Evolutionary conservation across 2,329 filamentous ascomycete genomes (phyloP), one percentile per base, ranked within the genome.

Genomic region (Xylariaceae sp.): DNA sequence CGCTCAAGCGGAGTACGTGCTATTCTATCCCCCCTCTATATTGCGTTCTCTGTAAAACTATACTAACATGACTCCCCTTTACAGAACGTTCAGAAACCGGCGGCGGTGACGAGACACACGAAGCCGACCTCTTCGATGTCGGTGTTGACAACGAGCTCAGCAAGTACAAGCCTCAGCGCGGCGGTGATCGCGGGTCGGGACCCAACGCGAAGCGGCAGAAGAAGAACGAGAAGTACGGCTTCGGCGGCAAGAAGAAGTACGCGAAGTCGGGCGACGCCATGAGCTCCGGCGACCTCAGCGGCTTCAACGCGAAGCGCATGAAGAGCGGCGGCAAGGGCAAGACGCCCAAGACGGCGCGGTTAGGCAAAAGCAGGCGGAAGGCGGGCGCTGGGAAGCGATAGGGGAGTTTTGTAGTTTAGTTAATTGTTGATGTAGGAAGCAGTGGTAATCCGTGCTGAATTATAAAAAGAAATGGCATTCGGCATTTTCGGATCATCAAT

Each of bases 171-270:
- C 34, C 70, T 70, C 62, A 70, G 69, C 59, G 73, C 73, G 65
- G 75, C 39, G 75, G 76, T 59, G 73, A 76, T 54, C 73, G 74
- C 63, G 74, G 76, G 70, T 73, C 45, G 72, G 37, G 70, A 23
- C 74, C 78, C 30, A 88, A 87, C 71, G 69, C 73, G 64, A 97
- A 97, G 80, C 88, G 94, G 62, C 84, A 89, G 73, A 96, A 96
- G 86, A 96, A 95, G 80, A 88, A 99, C 73, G 83, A 89, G 66
- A 97, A 96, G 78, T 97, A 88, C 73, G 94, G 94, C 23, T 96
- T 93, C 71, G 94, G 94, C 62, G 94, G 94, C 68, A 97, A 96
- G 85, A 99, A 99, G 82, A 82, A 88, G 57, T 87, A 92, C 73
- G 77, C 82, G 58, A 99, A 99, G 84, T 96, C 92, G 62, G 91